Evolutionary conservation across 257 asterid species (phyloP).

Genomic region (Fraxinus americana): DNA sequence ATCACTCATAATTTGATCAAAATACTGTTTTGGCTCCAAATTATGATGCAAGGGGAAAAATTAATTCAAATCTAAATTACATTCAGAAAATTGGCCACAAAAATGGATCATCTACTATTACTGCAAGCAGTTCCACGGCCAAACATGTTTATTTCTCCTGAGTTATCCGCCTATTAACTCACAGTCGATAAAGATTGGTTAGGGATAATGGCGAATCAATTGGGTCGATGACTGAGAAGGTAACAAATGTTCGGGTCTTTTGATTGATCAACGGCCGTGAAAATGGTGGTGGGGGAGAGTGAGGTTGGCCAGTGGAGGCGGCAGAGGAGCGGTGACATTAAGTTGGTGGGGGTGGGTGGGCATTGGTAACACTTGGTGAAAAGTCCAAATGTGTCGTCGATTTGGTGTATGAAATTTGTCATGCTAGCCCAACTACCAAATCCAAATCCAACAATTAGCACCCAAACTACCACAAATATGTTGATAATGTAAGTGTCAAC

Average conservation of each 20-base stretch:
- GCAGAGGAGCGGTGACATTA: conserved; percentile 38
- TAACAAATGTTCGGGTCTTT: neutral
- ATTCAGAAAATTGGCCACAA: neutral
- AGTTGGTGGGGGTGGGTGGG: conserved; percentile 36
- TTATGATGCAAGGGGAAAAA: neutral
- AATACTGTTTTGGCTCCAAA: too few species aligned
- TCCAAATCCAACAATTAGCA: conserved; percentile 41
- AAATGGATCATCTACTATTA: neutral
- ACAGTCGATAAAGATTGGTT: neutral
- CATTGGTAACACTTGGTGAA: conserved; percentile 59
- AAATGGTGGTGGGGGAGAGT: conserved; percentile 21
- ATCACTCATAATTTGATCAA: too few species aligned
- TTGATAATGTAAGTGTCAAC: conserved; percentile 41
- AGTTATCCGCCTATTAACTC: too few species aligned
- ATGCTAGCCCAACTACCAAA: conserved; percentile 56
- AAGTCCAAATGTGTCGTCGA: conserved; percentile 51
- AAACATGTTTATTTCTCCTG: neutral
- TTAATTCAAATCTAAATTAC: conserved; percentile 7
- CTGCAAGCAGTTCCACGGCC: neutral
- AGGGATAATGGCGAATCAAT: neutral
- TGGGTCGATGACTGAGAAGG: neutral
- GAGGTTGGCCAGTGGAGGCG: conserved; percentile 22
- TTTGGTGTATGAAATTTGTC: conserved; percentile 49
- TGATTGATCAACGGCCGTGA: conserved; percentile 16
- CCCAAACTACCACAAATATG: conserved; percentile 48